These are phyloP conservation scores for Aurantiochytrium sp. DNA, from an alignment of 108 stramenopile genomes.

Conservation along the genomic window DNA sequence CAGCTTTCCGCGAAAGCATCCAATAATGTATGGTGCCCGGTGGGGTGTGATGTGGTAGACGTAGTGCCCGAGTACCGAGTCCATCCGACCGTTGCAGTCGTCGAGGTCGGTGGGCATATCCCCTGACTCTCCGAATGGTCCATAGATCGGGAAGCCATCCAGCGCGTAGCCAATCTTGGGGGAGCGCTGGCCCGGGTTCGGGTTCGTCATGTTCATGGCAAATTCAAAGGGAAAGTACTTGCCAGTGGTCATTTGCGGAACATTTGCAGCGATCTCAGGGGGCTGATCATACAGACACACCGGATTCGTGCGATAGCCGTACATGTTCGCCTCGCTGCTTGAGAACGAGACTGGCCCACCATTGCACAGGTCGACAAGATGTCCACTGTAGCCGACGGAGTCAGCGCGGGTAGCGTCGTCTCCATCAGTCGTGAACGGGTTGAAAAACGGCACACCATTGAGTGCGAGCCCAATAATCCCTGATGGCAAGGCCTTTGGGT, in stretches of 20 bases:
- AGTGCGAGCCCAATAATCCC: neutral
- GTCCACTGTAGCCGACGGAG: neutral
- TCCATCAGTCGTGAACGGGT: neutral
- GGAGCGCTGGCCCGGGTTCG: neutral
- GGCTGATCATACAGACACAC: neutral
- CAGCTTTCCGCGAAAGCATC: neutral
- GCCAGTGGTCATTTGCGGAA: neutral
- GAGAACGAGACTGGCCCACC: neutral
- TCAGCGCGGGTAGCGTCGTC: neutral
- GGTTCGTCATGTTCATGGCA: neutral
- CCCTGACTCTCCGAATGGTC: neutral
- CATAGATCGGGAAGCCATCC: neutral
- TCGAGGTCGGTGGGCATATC: neutral
- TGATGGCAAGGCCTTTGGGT: neutral
- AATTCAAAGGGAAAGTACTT: neutral
- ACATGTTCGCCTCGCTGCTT: neutral
- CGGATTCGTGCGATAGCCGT: neutral
- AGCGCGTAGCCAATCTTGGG: slow-evolving; percentile 10
- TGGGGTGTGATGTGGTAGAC: neutral
- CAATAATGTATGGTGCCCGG: neutral
- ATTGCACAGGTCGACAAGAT: neutral
- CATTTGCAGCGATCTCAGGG: neutral
- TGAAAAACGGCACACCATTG: slow-evolving; percentile 1
- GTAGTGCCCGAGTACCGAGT: neutral
- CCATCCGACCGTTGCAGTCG: neutral